Base-by-base conservation (phyloP, 2,329 filamentous ascomycete species). In the Alternaria metachromatica region DNA sequence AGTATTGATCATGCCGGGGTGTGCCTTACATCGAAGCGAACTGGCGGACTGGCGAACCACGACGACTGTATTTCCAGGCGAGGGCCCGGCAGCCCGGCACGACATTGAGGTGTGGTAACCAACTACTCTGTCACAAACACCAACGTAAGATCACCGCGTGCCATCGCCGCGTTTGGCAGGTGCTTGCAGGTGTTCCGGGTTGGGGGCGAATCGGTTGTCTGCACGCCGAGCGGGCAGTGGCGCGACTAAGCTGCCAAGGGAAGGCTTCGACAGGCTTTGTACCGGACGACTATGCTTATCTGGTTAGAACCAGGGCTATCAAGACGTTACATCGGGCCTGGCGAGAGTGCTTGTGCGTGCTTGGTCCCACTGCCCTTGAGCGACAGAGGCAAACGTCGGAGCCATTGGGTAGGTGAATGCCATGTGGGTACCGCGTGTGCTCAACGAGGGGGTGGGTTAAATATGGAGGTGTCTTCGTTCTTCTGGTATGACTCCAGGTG, bases 251-350 rank as follows among this genome's bases (percentile, higher is more conserved):
- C 64, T 58, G 72, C 73, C 71, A 74, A 74, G 71, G 50, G 58
- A 71, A 75, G 59, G 70, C 70, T 72, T 73, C 55, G 64, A 51
- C 59, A 64, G 59, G 68, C 71, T 72, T 73, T 63, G 67, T 49
- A 25, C 55, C 70, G 71, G 68, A 65, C 20, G 26, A 65, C 49
- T 57, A 55, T 26, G 20, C 55, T 15, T 3, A 64, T 68, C 5
- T 18, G 64, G 68, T 55, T 71, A 67, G 56, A 13, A 44, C 9
- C 30, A 33, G 49, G 55, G 30, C 63, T 69, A 73, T 72, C 70
- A 73, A 72, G 64, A 74, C 66, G 74, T 76, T 76, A 76, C 73
- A 76, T 76, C 71, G 73, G 66, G 43, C 64, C 45, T 69, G 51
- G 68, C 65, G 48, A 60, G 57, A 62, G 63, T 71, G 72, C 72